Evolutionary conservation across 805 yeast species (phyloP), one percentile per base, ranked within the genome.

Genomic region (Ogataea haglerorum): DNA sequence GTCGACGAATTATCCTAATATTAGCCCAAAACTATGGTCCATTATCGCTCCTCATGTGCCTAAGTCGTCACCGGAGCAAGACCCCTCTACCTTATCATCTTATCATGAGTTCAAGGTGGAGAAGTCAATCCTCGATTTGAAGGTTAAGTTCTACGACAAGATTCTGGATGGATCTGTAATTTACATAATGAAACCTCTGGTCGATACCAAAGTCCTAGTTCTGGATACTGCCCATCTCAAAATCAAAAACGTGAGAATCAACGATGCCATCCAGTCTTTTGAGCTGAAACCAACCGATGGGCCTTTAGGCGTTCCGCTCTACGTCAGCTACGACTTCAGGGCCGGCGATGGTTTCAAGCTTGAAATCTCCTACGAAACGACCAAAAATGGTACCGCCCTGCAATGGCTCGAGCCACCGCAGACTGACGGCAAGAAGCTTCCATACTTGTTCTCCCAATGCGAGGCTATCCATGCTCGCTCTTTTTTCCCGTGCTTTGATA

Each of bases 381-480:
- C 96, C 2, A 65, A 67, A 6, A 61, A 76, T 16, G 83, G 95
- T 56, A 85, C 95, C 1, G 96, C 96, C 3, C 67, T 88, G 45
- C 96, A 89, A 62, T 89, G 93, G 80, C 67, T 89, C 38, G 76
- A 75, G n/a, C 78, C 81, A 25, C 78, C 72, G 38, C 85, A 81
- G 52, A 84, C 95, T 7, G 80, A 80, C 34, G 95, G 90, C 13
- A 76, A 80, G 46, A 74, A 73, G 30, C 69, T 70, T 18, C 88
- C 87, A 1, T 83, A 78, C 60, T 70, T 89, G 43, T 89, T 88
- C 61, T 86, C 96, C 9, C 96, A 89, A 64, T 77, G 95, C 58
- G 95, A 89, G 66, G 89, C 96, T 26, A 88, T 85, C 48, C 96
- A 89, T 57, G 93, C 95, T 6, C 74, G 96, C 55, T 76, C 91